A percentile compares a stretch with the other conserved stretches of the same genome.
phyloP scores from a whole-genome alignment of 805 yeast species.

The Nakazawaea wickerhamii region DNA sequence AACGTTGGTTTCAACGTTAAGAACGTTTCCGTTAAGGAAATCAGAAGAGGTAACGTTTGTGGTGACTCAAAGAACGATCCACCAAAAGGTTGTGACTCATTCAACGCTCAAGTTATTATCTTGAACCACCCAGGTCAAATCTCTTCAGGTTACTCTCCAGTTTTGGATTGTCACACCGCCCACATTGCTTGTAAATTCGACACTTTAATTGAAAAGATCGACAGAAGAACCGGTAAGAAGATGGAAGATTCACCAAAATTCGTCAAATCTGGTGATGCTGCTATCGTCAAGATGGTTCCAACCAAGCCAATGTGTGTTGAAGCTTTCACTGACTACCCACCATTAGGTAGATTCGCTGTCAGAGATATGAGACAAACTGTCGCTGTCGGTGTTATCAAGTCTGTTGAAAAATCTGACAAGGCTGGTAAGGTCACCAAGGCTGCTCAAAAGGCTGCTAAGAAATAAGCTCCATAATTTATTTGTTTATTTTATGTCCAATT shows the following conservation, averaged over 20 bases:
- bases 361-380: constrained; percentile 99
- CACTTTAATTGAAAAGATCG: constrained; percentile 70
- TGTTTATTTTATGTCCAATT: not conserved
- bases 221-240: constrained; percentile 90
- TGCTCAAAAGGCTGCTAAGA: constrained; percentile 79
- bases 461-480: constrained; percentile 35
- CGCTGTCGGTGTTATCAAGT: constrained; percentile 98
- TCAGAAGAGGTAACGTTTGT: constrained; percentile 89
- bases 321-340: constrained; percentile 91
- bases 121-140: constrained; percentile 92
- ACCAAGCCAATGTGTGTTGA: constrained; percentile 94
- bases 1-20: constrained; percentile 87
- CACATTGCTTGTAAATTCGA: constrained; percentile 89
- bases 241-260: constrained; percentile 87
- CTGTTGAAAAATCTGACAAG: constrained; percentile 81
- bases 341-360: constrained; percentile 96
- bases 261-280: constrained; percentile 96
- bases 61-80: constrained; percentile 91
- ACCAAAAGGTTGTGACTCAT: constrained; percentile 72
- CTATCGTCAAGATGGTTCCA: constrained; percentile 85
- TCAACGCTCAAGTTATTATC: constrained; percentile 82
- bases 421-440: constrained; percentile 97
- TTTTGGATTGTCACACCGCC: constrained; percentile 88
- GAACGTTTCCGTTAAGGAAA: constrained; percentile 84
- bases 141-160: constrained; percentile 88